Evolutionary conservation across 768 basidiomycete genomes (phyloP).

Genomic region (Agaricus bisporus): DNA sequence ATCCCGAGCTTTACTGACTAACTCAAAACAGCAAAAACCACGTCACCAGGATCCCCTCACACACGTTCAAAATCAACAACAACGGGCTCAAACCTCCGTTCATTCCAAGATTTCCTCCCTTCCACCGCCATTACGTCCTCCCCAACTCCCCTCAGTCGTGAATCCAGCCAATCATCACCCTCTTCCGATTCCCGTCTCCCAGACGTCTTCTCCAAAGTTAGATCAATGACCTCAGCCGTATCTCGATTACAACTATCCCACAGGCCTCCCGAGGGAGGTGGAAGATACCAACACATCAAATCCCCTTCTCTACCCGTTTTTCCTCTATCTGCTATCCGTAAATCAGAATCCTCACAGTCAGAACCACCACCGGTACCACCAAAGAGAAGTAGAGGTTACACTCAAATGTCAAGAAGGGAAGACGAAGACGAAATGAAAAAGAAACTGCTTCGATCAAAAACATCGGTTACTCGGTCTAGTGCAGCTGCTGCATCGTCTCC

Average conservation of each 20-base stretch:
- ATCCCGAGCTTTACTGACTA: too few species aligned
- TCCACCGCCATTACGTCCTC: background rate
- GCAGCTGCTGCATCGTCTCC: background rate
- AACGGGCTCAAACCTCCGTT: background rate
- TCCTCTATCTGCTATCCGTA: background rate
- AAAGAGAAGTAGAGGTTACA: background rate
- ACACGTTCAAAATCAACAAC: background rate
- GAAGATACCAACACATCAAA: background rate
- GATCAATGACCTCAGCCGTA: background rate
- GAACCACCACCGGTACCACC: background rate
- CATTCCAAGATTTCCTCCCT: conserved; percentile 6
- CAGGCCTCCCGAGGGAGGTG: background rate
- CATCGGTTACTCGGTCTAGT: background rate
- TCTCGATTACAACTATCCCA: background rate
- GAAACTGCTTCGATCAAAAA: conserved; percentile 2
- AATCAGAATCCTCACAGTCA: background rate
- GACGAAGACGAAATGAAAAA: background rate
- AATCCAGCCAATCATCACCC: background rate
- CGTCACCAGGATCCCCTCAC: background rate
- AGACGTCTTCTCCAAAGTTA: background rate
- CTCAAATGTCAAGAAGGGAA: background rate
- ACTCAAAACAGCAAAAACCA: background rate
- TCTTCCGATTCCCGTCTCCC: background rate
- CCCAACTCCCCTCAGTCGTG: background rate
- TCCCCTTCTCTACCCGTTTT: background rate